Evolutionary conservation across 2,329 filamentous ascomycete species (phyloP).

Genomic region (Neofusicoccum ribis): DNA sequence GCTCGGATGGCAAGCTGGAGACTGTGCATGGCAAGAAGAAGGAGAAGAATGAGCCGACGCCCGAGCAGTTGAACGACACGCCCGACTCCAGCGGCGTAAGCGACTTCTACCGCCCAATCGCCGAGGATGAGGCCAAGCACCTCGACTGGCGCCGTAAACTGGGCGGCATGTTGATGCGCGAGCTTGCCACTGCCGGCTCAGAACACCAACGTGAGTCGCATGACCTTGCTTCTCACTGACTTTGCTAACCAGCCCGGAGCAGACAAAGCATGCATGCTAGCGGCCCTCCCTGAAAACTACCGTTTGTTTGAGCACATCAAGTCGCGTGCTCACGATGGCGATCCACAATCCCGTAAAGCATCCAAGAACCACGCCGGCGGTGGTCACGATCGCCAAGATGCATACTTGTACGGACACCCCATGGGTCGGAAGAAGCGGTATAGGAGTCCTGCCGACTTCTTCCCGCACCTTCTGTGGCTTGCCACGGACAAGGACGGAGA

Average conservation of each 20-base stretch:
- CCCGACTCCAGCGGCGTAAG: constrained; percentile 55
- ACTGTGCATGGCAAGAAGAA: constrained; percentile 51
- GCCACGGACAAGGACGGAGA: constrained; percentile 54
- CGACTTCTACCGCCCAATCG: constrained; percentile 56
- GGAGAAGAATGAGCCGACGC: constrained; percentile 53
- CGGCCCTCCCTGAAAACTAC: constrained; percentile 57
- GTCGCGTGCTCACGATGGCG: constrained; percentile 48
- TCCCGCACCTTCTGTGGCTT: constrained; percentile 61
- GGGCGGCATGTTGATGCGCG: constrained; percentile 58
- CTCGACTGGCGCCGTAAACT: constrained; percentile 61
- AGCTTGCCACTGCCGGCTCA: constrained; percentile 44
- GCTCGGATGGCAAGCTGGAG: constrained; percentile 52
- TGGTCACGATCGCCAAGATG: constrained; percentile 57
- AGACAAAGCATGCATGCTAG: constrained; percentile 51
- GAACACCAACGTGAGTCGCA: constrained; percentile 30
- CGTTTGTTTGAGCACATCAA: constrained; percentile 60
- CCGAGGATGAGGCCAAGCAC: constrained; percentile 53
- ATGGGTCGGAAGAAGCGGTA: constrained; percentile 58
- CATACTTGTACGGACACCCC: constrained; percentile 62
- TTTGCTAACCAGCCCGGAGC: background rate
- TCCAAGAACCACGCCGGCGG: constrained; percentile 52
- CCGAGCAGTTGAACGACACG: constrained; percentile 53
- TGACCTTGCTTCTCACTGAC: background rate
- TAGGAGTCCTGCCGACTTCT: constrained; percentile 60
- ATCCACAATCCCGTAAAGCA: constrained; percentile 43